phyloP scores from a whole-genome alignment of 1,284 basidiomycete species.

The Chalciporus sp. region DNA sequence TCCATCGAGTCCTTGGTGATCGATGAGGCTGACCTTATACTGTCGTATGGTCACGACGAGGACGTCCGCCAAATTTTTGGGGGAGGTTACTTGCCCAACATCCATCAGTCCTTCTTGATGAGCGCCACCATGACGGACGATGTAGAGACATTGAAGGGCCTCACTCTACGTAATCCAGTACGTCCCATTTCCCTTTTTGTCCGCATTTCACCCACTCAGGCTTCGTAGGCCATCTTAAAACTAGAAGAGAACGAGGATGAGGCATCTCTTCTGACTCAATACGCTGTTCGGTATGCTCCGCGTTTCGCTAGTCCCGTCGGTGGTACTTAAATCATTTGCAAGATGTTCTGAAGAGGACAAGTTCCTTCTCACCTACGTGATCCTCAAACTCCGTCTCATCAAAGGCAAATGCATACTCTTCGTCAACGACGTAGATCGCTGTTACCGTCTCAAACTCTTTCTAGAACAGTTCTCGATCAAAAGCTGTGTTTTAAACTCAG shows the following conservation, averaged over 20 bases:
- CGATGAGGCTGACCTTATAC: constrained; percentile 96
- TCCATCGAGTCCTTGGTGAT: constrained; percentile 88
- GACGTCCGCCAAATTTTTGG: constrained; percentile 86
- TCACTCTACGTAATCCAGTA: constrained; percentile 87
- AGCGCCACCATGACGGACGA: constrained; percentile 98
- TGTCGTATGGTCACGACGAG: constrained; percentile 96
- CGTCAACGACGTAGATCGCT: constrained; percentile 95
- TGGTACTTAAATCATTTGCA: constrained; percentile 6
- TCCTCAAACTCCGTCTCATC: constrained; percentile 92
- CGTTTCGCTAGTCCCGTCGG: not conserved
- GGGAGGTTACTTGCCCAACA: constrained; percentile 78
- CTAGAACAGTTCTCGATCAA: constrained; percentile 98
- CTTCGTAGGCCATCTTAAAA: constrained; percentile 75
- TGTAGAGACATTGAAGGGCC: constrained; percentile 87
- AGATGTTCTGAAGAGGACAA: constrained; percentile 94
- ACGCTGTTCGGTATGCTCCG: constrained; percentile 66
- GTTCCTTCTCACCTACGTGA: constrained; percentile 93
- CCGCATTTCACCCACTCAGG: not conserved
- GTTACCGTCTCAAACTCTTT: constrained; percentile 95
- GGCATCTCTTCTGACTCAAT: constrained; percentile 81
- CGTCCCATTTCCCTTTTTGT: constrained; percentile 28
- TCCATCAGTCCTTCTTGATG: constrained; percentile 96
- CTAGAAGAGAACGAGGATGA: constrained; percentile 87
- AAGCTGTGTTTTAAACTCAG: constrained; percentile 95
- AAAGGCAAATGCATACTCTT: constrained; percentile 97